Conservation (phyloP, 352 stramenopile genomes). For the Lagenidium giganteum region DNA sequence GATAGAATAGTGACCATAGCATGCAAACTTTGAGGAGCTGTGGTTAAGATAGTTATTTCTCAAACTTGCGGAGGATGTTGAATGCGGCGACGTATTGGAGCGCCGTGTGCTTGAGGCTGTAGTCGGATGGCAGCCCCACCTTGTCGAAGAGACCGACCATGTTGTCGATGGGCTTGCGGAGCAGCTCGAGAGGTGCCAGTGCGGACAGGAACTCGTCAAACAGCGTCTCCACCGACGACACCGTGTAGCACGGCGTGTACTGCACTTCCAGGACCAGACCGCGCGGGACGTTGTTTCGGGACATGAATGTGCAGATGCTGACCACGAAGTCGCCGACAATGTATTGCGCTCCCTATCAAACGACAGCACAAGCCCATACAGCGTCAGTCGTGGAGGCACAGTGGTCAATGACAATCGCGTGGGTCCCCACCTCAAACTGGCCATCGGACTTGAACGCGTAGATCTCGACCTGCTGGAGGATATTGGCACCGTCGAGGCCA, state of each 20-base stretch:
- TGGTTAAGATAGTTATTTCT: slow-evolving; percentile 33
- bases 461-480: slow-evolving; percentile 86
- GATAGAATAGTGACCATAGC: too few species aligned
- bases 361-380: not conserved
- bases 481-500: slow-evolving; percentile 77
- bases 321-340: slow-evolving; percentile 81
- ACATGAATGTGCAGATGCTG: slow-evolving; percentile 86
- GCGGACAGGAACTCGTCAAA: slow-evolving; percentile 81
- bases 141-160: slow-evolving; percentile 67
- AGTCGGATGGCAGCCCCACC: slow-evolving; percentile 65
- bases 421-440: slow-evolving; percentile 79
- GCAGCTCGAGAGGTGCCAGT: slow-evolving; percentile 52
- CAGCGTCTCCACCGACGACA: slow-evolving; percentile 68
- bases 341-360: slow-evolving; percentile 62
- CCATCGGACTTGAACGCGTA: slow-evolving; percentile 86
- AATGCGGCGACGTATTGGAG: slow-evolving; percentile 85
- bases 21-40: too few species aligned
- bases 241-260: slow-evolving; percentile 78
- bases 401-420: not conserved
- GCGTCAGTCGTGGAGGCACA: too few species aligned
- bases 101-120: slow-evolving; percentile 85
- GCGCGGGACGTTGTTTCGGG: slow-evolving; percentile 72
- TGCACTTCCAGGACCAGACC: slow-evolving; percentile 82
- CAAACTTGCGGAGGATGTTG: slow-evolving; percentile 81
- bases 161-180: slow-evolving; percentile 76